phyloP scores from a whole-genome alignment of 768 basidiomycete genomes.

The Rhodotorula kratochvilovae region DNA sequence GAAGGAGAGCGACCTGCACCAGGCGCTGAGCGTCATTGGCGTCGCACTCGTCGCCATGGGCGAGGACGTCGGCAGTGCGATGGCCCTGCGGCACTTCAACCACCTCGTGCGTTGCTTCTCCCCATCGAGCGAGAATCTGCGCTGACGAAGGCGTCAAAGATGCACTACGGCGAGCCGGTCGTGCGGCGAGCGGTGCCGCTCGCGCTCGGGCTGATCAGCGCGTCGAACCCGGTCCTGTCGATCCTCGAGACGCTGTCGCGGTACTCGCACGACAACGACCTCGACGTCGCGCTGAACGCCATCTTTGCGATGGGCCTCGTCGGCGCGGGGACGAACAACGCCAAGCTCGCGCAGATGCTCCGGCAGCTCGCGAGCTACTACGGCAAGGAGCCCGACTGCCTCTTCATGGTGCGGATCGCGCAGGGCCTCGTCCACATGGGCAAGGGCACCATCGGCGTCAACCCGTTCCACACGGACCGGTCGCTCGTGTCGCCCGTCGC shows the following conservation, averaged over 20 bases:
- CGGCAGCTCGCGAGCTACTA: constrained; percentile 97
- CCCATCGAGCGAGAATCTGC: no score
- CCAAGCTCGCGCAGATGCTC: constrained; percentile 93
- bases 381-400: constrained; percentile 89
- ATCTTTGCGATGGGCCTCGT: constrained; percentile 99
- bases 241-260: constrained; percentile 96
- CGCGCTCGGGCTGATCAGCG: constrained; percentile 86
- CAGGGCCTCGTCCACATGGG: constrained; percentile 98
- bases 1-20: constrained; percentile 63
- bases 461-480: constrained; percentile 93
- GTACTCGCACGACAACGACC: constrained; percentile 97
- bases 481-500: constrained; percentile 82
- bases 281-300: constrained; percentile 91
- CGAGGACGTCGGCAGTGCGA: constrained; percentile 93
- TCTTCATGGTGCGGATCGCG: constrained; percentile 93
- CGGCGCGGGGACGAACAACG: constrained; percentile 98
- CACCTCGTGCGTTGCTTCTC: no score
- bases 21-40: constrained; percentile 86
- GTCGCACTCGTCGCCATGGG: constrained; percentile 96
- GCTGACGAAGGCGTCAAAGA: no score
- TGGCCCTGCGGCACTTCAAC: constrained; percentile 96
- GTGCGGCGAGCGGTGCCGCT: constrained; percentile 91
- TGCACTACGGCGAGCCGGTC: constrained; percentile 94
- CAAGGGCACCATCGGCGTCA: constrained; percentile 93
- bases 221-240: constrained; percentile 89